phyloP scores from a whole-genome alignment of 208 protist genomes.

The Wallacemonas collosoma region DNA sequence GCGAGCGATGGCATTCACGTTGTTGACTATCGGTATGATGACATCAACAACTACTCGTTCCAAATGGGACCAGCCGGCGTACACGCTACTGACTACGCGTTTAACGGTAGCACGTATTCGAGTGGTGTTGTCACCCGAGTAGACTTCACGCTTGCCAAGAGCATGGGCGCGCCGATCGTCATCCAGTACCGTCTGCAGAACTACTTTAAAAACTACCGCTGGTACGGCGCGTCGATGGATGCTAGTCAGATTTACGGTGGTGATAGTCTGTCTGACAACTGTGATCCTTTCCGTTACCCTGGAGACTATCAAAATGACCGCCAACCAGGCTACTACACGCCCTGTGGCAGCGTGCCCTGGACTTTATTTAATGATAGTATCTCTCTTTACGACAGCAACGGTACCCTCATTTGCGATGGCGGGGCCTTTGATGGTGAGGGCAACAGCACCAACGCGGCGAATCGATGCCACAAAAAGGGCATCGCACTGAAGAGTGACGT shows the following conservation, averaged over 20 bases:
- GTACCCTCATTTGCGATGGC: conserved; percentile 80
- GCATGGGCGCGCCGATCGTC: conserved; percentile 91
- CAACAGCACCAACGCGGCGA: conserved; percentile 27
- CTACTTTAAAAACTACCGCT: conserved; percentile 98
- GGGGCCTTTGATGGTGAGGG: conserved; percentile 49
- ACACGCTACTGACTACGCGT: conserved; percentile 44
- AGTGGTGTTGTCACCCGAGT: conserved; percentile 44
- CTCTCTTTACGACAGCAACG: conserved; percentile 48
- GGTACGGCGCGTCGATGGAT: conserved; percentile 83
- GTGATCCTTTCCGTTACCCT: conserved; percentile 61
- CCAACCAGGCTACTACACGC: conserved; percentile 81
- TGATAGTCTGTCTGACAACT: conserved; percentile 20
- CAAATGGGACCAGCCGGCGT: conserved; percentile 23
- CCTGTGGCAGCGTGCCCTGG: conserved; percentile 96
- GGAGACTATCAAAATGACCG: conserved; percentile 49
- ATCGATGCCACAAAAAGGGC: conserved; percentile 84
- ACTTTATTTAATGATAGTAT: conserved; percentile 97
- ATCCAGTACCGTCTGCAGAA: conserved; percentile 97
- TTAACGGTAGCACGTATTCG: conserved; percentile 40
- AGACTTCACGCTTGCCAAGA: conserved; percentile 62
- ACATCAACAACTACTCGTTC: conserved; percentile 58
- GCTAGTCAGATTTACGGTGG: conserved; percentile 61
- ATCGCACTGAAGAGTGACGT: conserved; percentile 95
- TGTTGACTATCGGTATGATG: conserved; percentile 73
- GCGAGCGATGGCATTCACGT: conserved; percentile 64